Percentiles rank a stretch among this genome's conserved stretches.
phyloP scores from a whole-genome alignment of 768 basidiomycete species.

The Auricularia heimuer region DNA sequence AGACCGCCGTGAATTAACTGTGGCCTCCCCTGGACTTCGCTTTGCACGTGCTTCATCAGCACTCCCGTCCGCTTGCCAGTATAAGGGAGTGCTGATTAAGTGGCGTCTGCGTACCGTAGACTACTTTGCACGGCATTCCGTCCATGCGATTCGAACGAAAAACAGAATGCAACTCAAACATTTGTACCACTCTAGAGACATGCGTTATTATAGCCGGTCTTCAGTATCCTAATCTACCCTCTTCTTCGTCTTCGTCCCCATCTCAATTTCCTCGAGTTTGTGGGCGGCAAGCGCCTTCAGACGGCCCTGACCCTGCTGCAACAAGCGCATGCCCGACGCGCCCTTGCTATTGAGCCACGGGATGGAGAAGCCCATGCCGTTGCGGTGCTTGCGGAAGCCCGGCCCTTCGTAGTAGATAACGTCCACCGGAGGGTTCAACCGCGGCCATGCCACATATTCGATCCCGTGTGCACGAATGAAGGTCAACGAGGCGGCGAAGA shows the following conservation, averaged over 20 bases:
- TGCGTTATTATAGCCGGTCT: constrained; percentile 9
- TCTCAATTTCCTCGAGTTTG: constrained; percentile 63
- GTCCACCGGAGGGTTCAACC: constrained; percentile 65
- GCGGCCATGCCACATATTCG: constrained; percentile 93
- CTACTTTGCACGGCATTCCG: too few relatives aligned
- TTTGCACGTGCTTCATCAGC: too few relatives aligned
- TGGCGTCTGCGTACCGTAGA: too few relatives aligned
- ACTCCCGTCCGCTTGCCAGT: too few relatives aligned
- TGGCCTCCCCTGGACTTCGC: too few relatives aligned
- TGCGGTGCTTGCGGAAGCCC: constrained; percentile 65
- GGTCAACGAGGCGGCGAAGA: constrained; percentile 48
- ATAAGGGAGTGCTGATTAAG: too few relatives aligned
- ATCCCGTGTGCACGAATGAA: constrained; percentile 83
- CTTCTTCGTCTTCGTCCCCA: constrained; percentile 58
- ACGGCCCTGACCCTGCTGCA: constrained; percentile 30
- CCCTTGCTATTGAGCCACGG: constrained; percentile 23
- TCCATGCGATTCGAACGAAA: too few relatives aligned
- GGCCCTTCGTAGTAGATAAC: constrained; percentile 83
- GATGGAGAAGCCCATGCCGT: constrained; percentile 57
- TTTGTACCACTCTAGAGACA: not conserved
- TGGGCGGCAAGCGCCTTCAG: constrained; percentile 19
- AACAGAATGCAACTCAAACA: too few relatives aligned
- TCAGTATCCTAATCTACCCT: constrained; percentile 46
- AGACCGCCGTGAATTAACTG: constrained; percentile 6
- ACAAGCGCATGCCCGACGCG: constrained; percentile 25